Conservation (phyloP, 1,139 yeast genomes). For the Candida albicans region DNA sequence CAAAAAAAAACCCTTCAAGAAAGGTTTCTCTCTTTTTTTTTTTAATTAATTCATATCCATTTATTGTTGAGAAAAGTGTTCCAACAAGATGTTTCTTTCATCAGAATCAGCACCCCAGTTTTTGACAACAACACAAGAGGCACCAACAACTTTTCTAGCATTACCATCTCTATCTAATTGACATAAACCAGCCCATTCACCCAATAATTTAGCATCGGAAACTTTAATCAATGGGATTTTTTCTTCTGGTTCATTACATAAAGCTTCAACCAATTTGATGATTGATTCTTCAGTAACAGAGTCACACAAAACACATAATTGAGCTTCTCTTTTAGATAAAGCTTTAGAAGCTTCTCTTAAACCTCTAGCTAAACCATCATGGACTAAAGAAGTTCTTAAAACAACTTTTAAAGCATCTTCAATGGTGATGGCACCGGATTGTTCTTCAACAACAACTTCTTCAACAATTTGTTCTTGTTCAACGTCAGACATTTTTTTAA, state of each 20-base stretch:
- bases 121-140: slow-evolving; percentile 98
- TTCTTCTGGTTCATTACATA: slow-evolving; percentile 96
- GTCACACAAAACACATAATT: slow-evolving; percentile 96
- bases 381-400: slow-evolving; percentile 95
- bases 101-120: slow-evolving; percentile 99
- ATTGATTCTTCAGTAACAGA: slow-evolving; percentile 98
- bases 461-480: slow-evolving; percentile 84
- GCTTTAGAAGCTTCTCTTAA: slow-evolving; percentile 99
- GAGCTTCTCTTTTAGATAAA: slow-evolving; percentile 95
- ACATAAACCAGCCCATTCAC: slow-evolving; percentile 99
- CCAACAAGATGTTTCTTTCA: slow-evolving; percentile 95
- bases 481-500: slow-evolving; percentile 74
- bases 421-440: slow-evolving; percentile 85
- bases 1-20: not conserved
- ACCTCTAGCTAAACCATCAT: slow-evolving; percentile 99
- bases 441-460: slow-evolving; percentile 82
- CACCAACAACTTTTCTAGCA: slow-evolving; percentile 99
- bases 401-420: slow-evolving; percentile 99
- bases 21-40: not conserved
- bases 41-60: slow-evolving; percentile 16
- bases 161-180: slow-evolving; percentile 99
- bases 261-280: slow-evolving; percentile 97
- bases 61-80: slow-evolving; percentile 92
- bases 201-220: slow-evolving; percentile 98
- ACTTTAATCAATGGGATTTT: slow-evolving; percentile 98